Base-by-base conservation (phyloP, 768 basidiomycete species). In the Tricholoma furcatifolium region DNA sequence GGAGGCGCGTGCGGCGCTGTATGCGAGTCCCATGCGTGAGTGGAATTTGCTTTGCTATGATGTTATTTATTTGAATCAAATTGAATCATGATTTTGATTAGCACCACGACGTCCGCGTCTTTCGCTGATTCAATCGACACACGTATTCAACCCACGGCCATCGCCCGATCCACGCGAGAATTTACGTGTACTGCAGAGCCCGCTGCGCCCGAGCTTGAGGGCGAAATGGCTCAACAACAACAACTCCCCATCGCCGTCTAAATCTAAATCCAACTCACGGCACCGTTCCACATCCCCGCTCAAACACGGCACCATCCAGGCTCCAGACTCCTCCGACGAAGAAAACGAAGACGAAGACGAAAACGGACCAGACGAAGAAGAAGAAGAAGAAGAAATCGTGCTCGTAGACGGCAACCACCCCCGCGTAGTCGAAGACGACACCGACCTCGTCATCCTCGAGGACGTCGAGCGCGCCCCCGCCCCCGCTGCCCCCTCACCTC, bases 111-210 rank as follows among this genome's bases (percentile, higher is more conserved):
- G 79, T 2, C 74, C 85, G 2, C 81, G 88, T 24, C 76, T 91
- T 54, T 87, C 85, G 2, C 87, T 91, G 84, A 88, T 91, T 31
- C 75, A 82, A 21, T 82, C 82, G 50, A 85, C 85, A 0, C 80
- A 88, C 59, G 86, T 91, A 4, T 88, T 89, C 66, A 80, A 82
- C 1, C 88, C 87, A 1, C 67, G 79, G 3, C 84, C 83, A 0
- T 82, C 79, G 32, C 66, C 69, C 3, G 77, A 86, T 60, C 83
- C 85, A 2, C 68, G 73, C 27, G 83, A 83, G 63, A 88, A 88
- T 55, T 74, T 90, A 1, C 74, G 79, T 7, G 72, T 87, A 30
- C 74, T 90, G 3, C 79, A 84, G 62, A 82, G 76, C 12, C 85
- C 85, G 0, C 61, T 83, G 8, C 79, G 75, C 58, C 65, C 67